Evolutionary conservation across 805 yeast genomes (phyloP), one percentile per base, ranked within the genome.

Genomic region (Yamadazyma phyllophila): DNA sequence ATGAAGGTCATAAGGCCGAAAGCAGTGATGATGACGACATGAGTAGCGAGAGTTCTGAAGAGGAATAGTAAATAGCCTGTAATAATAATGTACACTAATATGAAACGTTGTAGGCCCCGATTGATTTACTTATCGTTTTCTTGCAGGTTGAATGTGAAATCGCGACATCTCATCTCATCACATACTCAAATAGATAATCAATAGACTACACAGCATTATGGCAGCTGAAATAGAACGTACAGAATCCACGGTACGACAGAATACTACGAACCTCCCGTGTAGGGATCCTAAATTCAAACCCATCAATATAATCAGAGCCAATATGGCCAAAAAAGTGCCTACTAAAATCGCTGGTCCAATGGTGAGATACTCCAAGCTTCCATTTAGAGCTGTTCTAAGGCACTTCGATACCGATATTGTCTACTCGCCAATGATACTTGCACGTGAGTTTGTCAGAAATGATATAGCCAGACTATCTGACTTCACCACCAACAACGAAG

Each of bases 381-480:
- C 98, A 2, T 92, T 94, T 59, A 74, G 99, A 43, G 87, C 88
- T 48, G 69, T 88, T 6, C 82, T 69, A 6, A 59, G 97, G 27
- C 82, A 82, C 32, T 88, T 82, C 61, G 73, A 78, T 44, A 80
- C 83, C 37, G 96, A 90, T 60, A 83, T 92, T 7, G 95, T 89
- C 2, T 91, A 94, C 60, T 81, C 96, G 0, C 99, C 99, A 8
- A 94, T 94, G 99, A 91, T 94, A 35, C 70, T 94, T 43, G 98
- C 98, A 4, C 71, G 98, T 42, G 99, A 94, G 65, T 94, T 89
- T 74, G 96, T 88, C 3, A 73, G 97, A 37, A 88, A 89, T 62
- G 77, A 74, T 15, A 75, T 78, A 44, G 99, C 98, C 2, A 73
- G 99, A 46, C 60, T 79, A 27, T 78, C 89, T 11, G 99, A 94